Conservation (phyloP, 192 early-diverging fungal species). For the Coemansia sp. region DNA sequence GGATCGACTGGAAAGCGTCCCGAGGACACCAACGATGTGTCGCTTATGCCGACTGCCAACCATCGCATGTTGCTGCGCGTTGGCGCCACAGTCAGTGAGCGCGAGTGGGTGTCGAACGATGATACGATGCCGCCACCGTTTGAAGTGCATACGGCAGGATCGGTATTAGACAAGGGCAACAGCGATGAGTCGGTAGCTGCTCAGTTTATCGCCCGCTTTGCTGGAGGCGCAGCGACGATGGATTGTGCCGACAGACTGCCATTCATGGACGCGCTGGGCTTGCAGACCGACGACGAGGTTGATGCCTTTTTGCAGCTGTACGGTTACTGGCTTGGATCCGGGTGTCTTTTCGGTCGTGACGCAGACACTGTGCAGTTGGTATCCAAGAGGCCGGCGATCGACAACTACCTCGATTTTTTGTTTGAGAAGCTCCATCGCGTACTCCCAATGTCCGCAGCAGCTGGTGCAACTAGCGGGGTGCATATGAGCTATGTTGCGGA, state of each 20-base stretch:
- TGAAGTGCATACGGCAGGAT: slow-evolving; percentile 26
- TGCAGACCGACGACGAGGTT: slow-evolving; percentile 13
- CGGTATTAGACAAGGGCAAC: slow-evolving; percentile 12
- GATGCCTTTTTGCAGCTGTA: slow-evolving; percentile 43
- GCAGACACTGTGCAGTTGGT: too few relatives aligned
- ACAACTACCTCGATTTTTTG: slow-evolving; percentile 13
- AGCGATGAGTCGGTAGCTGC: slow-evolving; percentile 5
- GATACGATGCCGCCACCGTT: slow-evolving; percentile 1
- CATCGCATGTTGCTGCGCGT: slow-evolving; percentile 37
- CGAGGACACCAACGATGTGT: slow-evolving; percentile 12
- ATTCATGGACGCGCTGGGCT: slow-evolving; percentile 23
- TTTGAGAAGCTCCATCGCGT: slow-evolving; percentile 12
- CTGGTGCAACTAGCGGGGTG: slow-evolving; percentile 14
- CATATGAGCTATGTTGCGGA: background rate
- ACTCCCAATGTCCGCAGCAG: background rate
- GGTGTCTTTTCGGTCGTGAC: background rate
- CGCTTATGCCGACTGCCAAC: slow-evolving; percentile 25
- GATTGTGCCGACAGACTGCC: background rate
- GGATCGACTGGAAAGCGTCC: background rate
- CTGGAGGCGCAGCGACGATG: slow-evolving; percentile 5
- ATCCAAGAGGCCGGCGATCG: background rate
- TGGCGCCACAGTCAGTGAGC: background rate
- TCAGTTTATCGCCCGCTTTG: slow-evolving; percentile 32
- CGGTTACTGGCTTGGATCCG: slow-evolving; percentile 32
- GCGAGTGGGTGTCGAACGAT: background rate